Evolutionary conservation across 768 basidiomycete genomes (phyloP), one percentile per base, ranked within the genome.

Genomic region (Gelatoporia subvermispora): DNA sequence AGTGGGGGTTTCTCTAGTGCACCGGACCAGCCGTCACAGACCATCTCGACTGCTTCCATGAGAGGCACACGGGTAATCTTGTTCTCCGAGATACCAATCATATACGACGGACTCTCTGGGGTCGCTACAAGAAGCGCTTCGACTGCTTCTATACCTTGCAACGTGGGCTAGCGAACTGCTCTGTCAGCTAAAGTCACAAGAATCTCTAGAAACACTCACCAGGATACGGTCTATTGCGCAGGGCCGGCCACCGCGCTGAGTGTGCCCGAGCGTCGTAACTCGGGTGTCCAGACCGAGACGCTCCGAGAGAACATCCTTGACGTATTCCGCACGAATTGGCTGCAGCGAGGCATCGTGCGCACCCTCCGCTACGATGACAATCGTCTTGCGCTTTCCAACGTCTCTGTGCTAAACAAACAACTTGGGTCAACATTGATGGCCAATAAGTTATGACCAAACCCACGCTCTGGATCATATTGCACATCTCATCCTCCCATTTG

Each of bases 341-440:
- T 95, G 84, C 40, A 98, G 79, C 58, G 88, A 74, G 42, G 75
- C 70, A 65, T 98, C 95, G 41, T 88, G 82, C 9, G 96, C 95
- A 20, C 96, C 96, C 69, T 99, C 96, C 1, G 96, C 95, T 36
- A 98, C 87, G 54, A 99, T 96, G 49, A 99, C 93, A 55, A 99
- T 96, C 1, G 95, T 98, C 72, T 95, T 97, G 58, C 96, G 85
- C 72, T 98, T 98, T 31, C 96, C 96, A 20, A 87, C 71, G 55
- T 79, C 72, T 49, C 96, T 88, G 66, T 98, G 94, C 93, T 98
- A 54, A 1, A 21, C 13, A 13, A 31, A 31, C 7, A 31, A 13
- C 13, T 46, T 10, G 46, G 18, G n/a, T 38, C 16, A 41, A 31
- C 20, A 31, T 37, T 36, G 24, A 13, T 13, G 52, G 47, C 15